A percentile compares a stretch with the other conserved stretches of the same genome.
These are phyloP conservation scores for Aspergillus brasiliensis DNA, from an alignment of 2,329 filamentous ascomycete species.

Conservation along the genomic window DNA sequence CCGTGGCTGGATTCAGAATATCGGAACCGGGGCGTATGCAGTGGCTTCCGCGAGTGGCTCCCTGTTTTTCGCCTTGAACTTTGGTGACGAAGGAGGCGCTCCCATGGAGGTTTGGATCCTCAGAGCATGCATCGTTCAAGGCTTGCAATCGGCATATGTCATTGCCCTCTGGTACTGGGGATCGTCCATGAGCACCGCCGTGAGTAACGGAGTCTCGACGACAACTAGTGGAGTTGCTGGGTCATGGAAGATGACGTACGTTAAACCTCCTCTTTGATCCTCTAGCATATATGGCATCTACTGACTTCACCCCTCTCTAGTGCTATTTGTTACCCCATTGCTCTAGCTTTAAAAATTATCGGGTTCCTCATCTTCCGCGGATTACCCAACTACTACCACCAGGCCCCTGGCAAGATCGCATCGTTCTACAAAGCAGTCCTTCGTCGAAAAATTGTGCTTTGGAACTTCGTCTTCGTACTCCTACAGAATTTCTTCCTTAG, in stretches of 20 bases:
- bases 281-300: neutral
- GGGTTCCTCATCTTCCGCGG: constrained; percentile 59
- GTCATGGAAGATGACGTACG: constrained; percentile 44
- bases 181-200: constrained; percentile 51
- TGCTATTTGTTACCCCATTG: constrained; percentile 59
- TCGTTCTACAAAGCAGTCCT: constrained; percentile 65
- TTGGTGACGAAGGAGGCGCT: constrained; percentile 63
- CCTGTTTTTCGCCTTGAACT: constrained; percentile 67
- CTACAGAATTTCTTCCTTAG: constrained; percentile 68
- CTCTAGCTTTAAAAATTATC: constrained; percentile 56
- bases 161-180: constrained; percentile 70
- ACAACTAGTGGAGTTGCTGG: constrained; percentile 38
- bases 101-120: constrained; percentile 66
- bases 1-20: constrained; percentile 59
- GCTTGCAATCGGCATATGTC: constrained; percentile 66
- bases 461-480: constrained; percentile 62
- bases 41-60: constrained; percentile 63
- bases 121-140: constrained; percentile 66
- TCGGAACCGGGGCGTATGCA: constrained; percentile 63
- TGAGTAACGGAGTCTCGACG: constrained; percentile 43
- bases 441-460: constrained; percentile 51
- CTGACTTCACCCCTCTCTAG: constrained; percentile 25
- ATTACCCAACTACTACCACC: constrained; percentile 66
- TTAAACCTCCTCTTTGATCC: neutral
- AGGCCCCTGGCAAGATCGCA: constrained; percentile 63